Conservation (phyloP, 202 grass and related monocot genomes). For the Sporobolus alterniflorus region DNA sequence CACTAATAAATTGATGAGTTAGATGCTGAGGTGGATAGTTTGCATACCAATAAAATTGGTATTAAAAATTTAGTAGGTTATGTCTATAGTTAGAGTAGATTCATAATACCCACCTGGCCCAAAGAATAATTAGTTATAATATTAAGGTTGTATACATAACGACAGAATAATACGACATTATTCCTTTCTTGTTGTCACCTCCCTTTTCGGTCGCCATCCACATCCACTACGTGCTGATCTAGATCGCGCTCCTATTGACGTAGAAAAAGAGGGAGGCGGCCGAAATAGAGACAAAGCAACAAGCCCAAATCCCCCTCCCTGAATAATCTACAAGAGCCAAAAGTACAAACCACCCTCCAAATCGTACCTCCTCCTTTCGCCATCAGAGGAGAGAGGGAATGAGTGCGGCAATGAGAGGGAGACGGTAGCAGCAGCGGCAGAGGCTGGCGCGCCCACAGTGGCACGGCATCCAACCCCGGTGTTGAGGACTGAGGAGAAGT, state of each 20-base stretch:
- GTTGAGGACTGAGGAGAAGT: conserved; percentile 26
- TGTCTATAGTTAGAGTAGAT: too few species aligned
- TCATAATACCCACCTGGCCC: background rate
- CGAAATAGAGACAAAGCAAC: conserved; percentile 35
- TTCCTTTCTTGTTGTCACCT: conserved; percentile 21
- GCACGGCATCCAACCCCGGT: conserved; percentile 24
- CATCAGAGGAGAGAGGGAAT: conserved; percentile 16
- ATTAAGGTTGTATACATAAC: background rate
- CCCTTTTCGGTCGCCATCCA: background rate
- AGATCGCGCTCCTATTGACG: conserved; percentile 44
- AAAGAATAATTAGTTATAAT: background rate
- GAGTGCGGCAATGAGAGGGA: conserved; percentile 22
- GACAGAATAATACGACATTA: conserved; percentile 3
- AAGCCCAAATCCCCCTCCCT: conserved; percentile 28
- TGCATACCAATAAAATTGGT: too few species aligned
- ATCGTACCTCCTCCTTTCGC: conserved; percentile 32
- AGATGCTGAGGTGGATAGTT: too few species aligned
- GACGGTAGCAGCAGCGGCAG: conserved; percentile 34
- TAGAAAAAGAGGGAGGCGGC: conserved; percentile 47
- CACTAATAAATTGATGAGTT: too few species aligned
- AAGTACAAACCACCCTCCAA: conserved; percentile 40
- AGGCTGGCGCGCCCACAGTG: conserved; percentile 20
- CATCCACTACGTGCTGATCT: conserved; percentile 36
- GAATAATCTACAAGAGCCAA: conserved; percentile 36
- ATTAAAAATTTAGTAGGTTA: too few species aligned